These are phyloP conservation scores for Phanerodontia chrysosporium DNA, from an alignment of 768 basidiomycete genomes.

Conservation along the genomic window DNA sequence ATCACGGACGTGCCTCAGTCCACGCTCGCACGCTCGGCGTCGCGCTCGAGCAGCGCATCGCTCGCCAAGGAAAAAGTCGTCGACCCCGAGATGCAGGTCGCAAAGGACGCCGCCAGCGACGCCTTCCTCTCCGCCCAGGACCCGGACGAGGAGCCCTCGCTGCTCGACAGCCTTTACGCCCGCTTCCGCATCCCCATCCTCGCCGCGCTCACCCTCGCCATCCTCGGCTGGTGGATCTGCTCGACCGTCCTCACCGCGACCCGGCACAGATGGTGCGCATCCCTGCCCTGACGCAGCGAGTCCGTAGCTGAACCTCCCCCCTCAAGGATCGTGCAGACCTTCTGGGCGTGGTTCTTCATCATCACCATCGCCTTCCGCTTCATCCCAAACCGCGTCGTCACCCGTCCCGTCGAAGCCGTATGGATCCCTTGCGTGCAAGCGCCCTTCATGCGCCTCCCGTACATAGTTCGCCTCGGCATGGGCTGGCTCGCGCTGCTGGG, in stretches of 20 bases:
- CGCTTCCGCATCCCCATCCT: conserved; percentile 36
- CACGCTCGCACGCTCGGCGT: not conserved
- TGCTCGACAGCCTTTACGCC: conserved; percentile 5
- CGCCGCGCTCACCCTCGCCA: conserved; percentile 48
- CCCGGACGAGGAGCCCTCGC: conserved; percentile 3
- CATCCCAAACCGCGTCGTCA: conserved; percentile 67
- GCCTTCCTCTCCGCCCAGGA: conserved; percentile 17
- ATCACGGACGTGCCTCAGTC: not conserved
- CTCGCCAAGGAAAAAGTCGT: conserved; percentile 23
- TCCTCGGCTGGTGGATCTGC: conserved; percentile 86
- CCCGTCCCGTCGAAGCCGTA: conserved; percentile 64
- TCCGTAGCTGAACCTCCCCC: not conserved
- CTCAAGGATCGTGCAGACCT: conserved; percentile 70
- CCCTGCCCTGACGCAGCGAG: conserved; percentile 6
- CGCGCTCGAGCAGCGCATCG: not conserved
- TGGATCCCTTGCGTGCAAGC: conserved; percentile 64
- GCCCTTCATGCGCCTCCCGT: conserved; percentile 63
- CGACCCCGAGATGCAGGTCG: conserved; percentile 17
- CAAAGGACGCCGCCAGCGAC: conserved; percentile 13
- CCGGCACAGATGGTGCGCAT: conserved; percentile 63
- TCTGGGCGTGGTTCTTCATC: conserved; percentile 83
- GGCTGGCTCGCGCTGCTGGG: conserved; percentile 78
- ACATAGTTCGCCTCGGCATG: conserved; percentile 49
- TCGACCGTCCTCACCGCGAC: conserved; percentile 64
- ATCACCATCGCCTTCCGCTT: conserved; percentile 80